Percentiles rank a stretch among this genome's conserved stretches.
phyloP scores from a whole-genome alignment of 345 rosid species.

The Syzygium jambos region DNA sequence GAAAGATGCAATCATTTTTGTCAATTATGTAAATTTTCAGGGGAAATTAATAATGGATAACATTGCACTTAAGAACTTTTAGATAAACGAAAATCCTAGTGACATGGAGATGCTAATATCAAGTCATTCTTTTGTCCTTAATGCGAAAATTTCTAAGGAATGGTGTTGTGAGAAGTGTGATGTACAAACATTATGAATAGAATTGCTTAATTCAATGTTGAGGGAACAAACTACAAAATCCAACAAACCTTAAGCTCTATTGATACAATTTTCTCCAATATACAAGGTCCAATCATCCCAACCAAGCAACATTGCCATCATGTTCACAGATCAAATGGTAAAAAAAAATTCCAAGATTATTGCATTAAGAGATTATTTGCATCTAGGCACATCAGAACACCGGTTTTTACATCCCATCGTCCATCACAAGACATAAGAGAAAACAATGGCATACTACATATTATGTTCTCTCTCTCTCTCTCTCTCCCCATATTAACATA shows the following conservation, averaged over 20 bases:
- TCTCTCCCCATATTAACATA: no score
- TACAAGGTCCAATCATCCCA: not conserved
- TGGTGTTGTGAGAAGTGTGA: not conserved
- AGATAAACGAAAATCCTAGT: not conserved
- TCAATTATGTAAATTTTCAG: not conserved
- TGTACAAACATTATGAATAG: not conserved
- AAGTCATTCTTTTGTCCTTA: not conserved
- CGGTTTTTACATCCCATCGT: not conserved
- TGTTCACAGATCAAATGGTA: not conserved
- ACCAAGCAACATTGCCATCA: not conserved
- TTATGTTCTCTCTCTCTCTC: not conserved
- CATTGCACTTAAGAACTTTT: not conserved
- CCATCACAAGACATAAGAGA: not conserved
- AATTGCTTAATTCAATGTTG: not conserved
- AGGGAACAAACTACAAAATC: not conserved
- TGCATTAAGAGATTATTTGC: not conserved
- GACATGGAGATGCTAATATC: not conserved
- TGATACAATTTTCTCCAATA: not conserved
- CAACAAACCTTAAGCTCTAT: not conserved
- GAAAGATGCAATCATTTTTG: not conserved
- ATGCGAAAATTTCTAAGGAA: no score
- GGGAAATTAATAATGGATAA: not conserved
- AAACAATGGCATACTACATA: not conserved
- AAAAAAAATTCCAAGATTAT: not conserved
- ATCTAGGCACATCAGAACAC: not conserved